phyloP scores from a whole-genome alignment of 441 rosid species.

The Pelargonium fulgidum region DNA sequence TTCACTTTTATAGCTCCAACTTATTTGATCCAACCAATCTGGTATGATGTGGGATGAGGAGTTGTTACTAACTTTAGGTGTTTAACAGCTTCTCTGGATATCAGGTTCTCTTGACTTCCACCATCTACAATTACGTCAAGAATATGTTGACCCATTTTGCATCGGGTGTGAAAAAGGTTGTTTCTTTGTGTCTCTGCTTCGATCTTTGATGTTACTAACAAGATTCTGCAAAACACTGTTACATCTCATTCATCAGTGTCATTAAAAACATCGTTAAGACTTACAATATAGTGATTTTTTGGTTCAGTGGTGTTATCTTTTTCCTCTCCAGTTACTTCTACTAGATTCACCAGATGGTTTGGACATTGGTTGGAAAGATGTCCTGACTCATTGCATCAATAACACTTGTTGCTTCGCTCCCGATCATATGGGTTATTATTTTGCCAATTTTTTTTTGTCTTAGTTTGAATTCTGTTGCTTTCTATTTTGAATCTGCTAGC shows the following conservation, averaged over 20 bases:
- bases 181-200: neutral
- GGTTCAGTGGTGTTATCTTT: neutral
- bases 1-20: neutral
- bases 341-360: neutral
- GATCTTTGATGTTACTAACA: neutral
- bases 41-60: neutral
- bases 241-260: neutral
- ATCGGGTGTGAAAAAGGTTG: neutral
- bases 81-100: neutral
- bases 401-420: neutral
- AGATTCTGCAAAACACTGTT: neutral
- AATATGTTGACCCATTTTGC: neutral
- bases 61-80: neutral
- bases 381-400: neutral
- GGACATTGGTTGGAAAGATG: neutral
- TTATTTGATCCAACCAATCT: neutral
- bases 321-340: neutral
- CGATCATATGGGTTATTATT: neutral
- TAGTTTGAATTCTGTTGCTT: too few species aligned
- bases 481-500: too few species aligned
- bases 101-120: neutral
- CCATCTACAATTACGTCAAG: neutral
- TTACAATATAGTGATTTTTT: neutral
- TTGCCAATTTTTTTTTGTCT: too few species aligned
- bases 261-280: neutral